phyloP scores from a whole-genome alignment of 202 grass and related monocot genomes.

The Sporobolus alterniflorus region DNA sequence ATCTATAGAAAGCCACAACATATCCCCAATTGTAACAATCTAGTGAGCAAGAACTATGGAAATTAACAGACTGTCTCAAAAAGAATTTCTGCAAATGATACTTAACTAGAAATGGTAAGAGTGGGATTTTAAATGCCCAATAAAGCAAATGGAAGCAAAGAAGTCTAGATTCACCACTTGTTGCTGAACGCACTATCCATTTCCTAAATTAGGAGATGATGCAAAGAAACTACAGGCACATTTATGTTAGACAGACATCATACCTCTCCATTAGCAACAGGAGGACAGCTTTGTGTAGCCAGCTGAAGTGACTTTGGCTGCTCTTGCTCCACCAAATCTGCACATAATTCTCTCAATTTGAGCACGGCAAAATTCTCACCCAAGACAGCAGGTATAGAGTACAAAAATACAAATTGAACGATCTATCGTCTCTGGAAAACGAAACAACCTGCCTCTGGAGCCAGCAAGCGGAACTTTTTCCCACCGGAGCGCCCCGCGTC shows the following conservation, averaged over 20 bases:
- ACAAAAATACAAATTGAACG: conserved; percentile 20
- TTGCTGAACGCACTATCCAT: neutral
- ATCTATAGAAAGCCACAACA: neutral
- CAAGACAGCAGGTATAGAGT: conserved; percentile 10
- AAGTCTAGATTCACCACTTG: neutral
- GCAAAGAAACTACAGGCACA: neutral
- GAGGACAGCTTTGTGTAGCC: conserved; percentile 12
- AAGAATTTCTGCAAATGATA: neutral
- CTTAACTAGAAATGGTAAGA: neutral
- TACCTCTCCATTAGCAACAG: conserved; percentile 50
- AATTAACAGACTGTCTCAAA: no score
- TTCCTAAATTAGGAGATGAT: neutral
- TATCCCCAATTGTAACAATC: neutral
- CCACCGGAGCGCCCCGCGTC: conserved; percentile 6
- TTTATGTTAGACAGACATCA: neutral
- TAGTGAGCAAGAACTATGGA: neutral
- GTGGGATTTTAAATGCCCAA: neutral
- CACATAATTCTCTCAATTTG: conserved; percentile 29
- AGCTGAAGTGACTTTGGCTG: conserved; percentile 26
- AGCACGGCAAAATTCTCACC: conserved; percentile 4
- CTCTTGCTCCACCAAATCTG: conserved; percentile 55
- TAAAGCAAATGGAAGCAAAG: conserved; percentile 9
- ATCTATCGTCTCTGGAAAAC: conserved; percentile 26
- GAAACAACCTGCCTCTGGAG: conserved; percentile 46
- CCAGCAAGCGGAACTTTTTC: conserved; percentile 58